A percentile compares a stretch with the other conserved stretches of the same genome.
These are phyloP conservation scores for Fusarium sp. DNA, from an alignment of 2,329 filamentous ascomycete genomes.

Conservation along the genomic window DNA sequence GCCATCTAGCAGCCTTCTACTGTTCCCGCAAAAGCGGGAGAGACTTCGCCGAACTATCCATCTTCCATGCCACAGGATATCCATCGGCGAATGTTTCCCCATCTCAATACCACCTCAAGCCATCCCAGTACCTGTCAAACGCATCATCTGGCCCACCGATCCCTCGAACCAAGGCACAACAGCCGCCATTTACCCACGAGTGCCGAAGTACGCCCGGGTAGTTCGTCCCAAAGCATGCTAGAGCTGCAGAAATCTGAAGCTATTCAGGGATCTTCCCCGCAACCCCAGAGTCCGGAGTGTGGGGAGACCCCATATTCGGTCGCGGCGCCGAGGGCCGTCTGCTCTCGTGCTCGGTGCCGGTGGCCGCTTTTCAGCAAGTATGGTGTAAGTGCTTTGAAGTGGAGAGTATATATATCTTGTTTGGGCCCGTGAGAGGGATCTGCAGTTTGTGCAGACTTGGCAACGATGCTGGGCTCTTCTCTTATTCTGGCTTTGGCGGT, in stretches of 20 bases:
- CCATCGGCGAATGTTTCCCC: background rate
- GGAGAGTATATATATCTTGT: background rate
- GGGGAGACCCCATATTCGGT: slow-evolving; percentile 19
- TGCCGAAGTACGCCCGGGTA: slow-evolving; percentile 1
- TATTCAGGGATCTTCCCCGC: slow-evolving; percentile 12
- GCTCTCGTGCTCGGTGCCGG: background rate
- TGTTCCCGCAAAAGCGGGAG: accelerated
- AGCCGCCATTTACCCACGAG: background rate
- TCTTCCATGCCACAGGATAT: background rate
- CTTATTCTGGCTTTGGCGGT: background rate
- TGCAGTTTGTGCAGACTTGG: background rate
- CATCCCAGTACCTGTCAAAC: background rate
- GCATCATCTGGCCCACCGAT: background rate
- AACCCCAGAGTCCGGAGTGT: slow-evolving; percentile 10
- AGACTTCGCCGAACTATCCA: background rate
- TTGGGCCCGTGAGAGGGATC: background rate
- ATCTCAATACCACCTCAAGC: background rate
- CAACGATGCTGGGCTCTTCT: slow-evolving; percentile 4
- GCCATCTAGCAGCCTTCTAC: background rate
- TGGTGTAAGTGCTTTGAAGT: background rate
- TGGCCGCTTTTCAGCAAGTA: background rate
- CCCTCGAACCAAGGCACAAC: background rate
- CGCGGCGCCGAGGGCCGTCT: slow-evolving; percentile 19
- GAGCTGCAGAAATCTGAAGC: background rate
- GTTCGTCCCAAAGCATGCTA: background rate